These are phyloP conservation scores for Lasiodiplodia sp. DNA, from an alignment of 2,329 filamentous ascomycete species.

Conservation along the genomic window DNA sequence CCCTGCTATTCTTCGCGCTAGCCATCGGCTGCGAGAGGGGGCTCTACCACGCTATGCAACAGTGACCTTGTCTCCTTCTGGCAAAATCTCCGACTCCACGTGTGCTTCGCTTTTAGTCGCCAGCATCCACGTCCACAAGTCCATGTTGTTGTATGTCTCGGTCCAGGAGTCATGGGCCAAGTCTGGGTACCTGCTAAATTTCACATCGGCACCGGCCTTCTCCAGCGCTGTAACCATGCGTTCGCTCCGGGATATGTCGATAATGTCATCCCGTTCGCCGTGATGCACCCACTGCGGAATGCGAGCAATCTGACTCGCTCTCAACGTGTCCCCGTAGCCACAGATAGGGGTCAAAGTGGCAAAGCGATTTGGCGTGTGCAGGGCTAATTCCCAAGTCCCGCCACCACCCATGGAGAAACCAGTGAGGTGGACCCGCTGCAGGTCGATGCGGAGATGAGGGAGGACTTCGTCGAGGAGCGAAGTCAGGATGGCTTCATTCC, in stretches of 20 bases:
- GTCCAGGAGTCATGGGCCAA: slow-evolving; percentile 31
- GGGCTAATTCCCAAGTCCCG: slow-evolving; percentile 31
- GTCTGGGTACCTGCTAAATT: slow-evolving; percentile 28
- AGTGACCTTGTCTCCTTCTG: not conserved
- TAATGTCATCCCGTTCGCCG: slow-evolving; percentile 29
- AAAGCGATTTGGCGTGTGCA: slow-evolving; percentile 32
- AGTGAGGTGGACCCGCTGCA: slow-evolving; percentile 31
- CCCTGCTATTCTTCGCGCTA: no score
- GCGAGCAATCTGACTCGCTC: slow-evolving; percentile 25
- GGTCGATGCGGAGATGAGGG: slow-evolving; percentile 30
- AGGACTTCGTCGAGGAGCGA: slow-evolving; percentile 32
- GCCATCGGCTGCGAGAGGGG: no score
- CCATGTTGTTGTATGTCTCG: slow-evolving; percentile 25
- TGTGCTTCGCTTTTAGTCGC: not conserved
- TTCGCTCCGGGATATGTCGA: slow-evolving; percentile 13
- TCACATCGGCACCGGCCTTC: slow-evolving; percentile 23
- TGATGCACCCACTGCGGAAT: slow-evolving; percentile 32
- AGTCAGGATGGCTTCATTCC: slow-evolving; percentile 30
- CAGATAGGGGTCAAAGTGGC: slow-evolving; percentile 32
- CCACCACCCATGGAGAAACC: slow-evolving; percentile 34
- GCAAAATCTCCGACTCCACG: not conserved
- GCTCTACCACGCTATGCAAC: not conserved
- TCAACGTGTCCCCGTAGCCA: slow-evolving; percentile 30
- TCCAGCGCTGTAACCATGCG: slow-evolving; percentile 30
- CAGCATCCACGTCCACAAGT: slow-evolving; percentile 31